Evolutionary conservation across 371 early-diverging fungal genomes (phyloP).

Genomic region (Circinella minor): DNA sequence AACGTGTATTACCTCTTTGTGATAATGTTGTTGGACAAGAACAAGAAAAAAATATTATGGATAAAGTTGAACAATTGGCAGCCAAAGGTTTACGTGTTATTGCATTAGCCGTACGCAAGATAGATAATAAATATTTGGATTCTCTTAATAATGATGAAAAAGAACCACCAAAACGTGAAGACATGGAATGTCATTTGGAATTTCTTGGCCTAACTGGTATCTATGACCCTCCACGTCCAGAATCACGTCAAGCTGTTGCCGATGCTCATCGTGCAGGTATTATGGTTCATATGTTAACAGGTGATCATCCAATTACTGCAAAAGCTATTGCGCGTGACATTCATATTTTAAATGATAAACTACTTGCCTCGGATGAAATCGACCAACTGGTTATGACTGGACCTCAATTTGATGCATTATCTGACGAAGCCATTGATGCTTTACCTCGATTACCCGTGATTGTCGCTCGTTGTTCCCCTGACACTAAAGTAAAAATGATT

Average conservation of each 20-base stretch:
- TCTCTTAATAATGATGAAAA: constrained; percentile 20
- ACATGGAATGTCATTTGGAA: constrained; percentile 73
- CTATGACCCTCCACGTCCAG: constrained; percentile 90
- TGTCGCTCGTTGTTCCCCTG: constrained; percentile 94
- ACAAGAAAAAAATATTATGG: constrained; percentile 41
- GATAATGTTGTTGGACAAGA: constrained; percentile 22
- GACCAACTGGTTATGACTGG: constrained; percentile 78
- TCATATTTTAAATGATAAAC: constrained; percentile 75
- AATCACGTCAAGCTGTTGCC: constrained; percentile 78
- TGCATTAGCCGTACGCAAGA: constrained; percentile 47
- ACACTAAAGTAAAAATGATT: constrained; percentile 97
- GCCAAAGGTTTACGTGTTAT: constrained; percentile 75
- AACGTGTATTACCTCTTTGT: constrained; percentile 73
- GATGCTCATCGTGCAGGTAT: constrained; percentile 93
- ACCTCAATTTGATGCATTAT: constrained; percentile 79
- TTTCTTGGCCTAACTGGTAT: constrained; percentile 94
- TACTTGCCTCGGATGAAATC: constrained; percentile 30
- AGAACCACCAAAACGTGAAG: constrained; percentile 61
- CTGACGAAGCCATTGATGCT: constrained; percentile 79
- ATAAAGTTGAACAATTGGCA: constrained; percentile 63
- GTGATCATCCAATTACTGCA: constrained; percentile 94
- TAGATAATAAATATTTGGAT: constrained; percentile 42
- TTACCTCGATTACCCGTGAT: constrained; percentile 86
- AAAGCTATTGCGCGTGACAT: constrained; percentile 92
- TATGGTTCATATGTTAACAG: constrained; percentile 94